phyloP scores from a whole-genome alignment of 2,329 filamentous ascomycete species.

The Bisporella sp. region DNA sequence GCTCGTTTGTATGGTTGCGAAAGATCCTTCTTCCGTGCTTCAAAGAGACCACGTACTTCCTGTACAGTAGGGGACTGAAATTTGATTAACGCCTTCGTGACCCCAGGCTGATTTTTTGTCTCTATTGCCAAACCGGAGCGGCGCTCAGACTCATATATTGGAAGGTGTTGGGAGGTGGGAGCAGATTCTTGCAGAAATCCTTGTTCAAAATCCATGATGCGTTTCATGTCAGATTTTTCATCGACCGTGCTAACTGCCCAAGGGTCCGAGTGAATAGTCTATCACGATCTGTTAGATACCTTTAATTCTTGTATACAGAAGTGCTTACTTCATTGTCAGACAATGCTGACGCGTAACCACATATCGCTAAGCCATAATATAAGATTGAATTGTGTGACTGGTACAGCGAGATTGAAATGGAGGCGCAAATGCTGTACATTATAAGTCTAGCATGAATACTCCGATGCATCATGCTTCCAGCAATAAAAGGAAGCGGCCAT shows the following conservation, averaged over 20 bases:
- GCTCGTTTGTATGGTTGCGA: background rate
- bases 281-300: background rate
- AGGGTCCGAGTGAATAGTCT: background rate
- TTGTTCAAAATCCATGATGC: background rate
- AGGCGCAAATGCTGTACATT: background rate
- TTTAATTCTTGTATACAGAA: background rate
- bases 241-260: background rate
- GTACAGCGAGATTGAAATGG: background rate
- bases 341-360: background rate
- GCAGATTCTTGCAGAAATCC: background rate
- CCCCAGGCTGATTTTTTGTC: background rate
- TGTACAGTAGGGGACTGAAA: background rate
- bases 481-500: background rate
- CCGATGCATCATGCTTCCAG: background rate
- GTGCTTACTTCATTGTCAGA: background rate
- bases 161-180: background rate
- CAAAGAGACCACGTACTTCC: background rate
- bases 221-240: background rate
- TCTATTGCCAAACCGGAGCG: background rate
- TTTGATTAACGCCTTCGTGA: background rate
- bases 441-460: background rate
- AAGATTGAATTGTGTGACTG: background rate
- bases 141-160: background rate
- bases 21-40: background rate
- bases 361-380: background rate